Base-by-base conservation (phyloP, 192 early-diverging fungal species). In the Backusella tarrabulga region DNA sequence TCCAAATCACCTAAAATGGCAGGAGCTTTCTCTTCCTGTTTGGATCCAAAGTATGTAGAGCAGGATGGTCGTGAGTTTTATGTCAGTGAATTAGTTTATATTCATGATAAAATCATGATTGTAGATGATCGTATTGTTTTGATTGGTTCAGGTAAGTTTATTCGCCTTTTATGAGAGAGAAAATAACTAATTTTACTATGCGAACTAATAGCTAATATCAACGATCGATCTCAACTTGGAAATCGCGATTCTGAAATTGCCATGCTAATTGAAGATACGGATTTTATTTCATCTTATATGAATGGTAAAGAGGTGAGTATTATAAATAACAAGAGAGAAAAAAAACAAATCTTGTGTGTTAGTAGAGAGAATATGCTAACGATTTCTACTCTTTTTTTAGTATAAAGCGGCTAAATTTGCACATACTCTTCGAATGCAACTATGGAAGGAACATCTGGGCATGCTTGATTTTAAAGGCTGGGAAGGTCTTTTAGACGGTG, bases 371-470 rank as follows among this genome's bases (percentile, higher is more conserved):
- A 50, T n/a, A 50, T 19, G 2, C 46, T 50, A 50, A 50, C 46
- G 6, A 41, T 34, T 42, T 29, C 9, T n/a, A 23, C 69, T 44
- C 42, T 70, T 60, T 8, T 35, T 32, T 52, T 74, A 85, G 83
- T 95, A 91, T 77, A 79, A 92, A 74, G 95, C 90, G 4, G 88
- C 89, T 36, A 88, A 88, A 23, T 90, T 96, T 72, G 92, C 93
- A 0, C 88, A 91, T 73, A 83, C 91, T 17, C 79, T 97, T 44
- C 90, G 95, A 5, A 83, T 88, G 60, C 88, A 93, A 52, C 73
- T 97, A 34, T 95, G 92, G 83, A 92, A 93, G 71, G 94, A 97
- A 80, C 95, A 97, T 77, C 80, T 94, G 36, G 95, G 95, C 14
- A 67, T 96, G 3, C 67, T 93, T 23, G 80, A 88, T 15, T 80